These are phyloP conservation scores for Oryza officinalis DNA, from an alignment of 176 grass and related monocot species.

Conservation along the genomic window DNA sequence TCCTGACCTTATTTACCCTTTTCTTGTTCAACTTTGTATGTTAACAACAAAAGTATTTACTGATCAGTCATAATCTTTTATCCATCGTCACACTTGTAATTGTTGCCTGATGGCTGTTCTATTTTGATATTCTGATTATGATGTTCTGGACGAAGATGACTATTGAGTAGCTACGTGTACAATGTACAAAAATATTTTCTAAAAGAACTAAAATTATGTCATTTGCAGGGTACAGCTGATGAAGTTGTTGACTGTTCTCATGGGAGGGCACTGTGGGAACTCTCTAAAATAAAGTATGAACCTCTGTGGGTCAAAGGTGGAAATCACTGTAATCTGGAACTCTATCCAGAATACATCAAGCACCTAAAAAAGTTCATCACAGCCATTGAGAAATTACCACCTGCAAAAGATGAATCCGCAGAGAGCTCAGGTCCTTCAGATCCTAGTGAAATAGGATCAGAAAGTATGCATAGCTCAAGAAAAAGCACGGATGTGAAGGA, in stretches of 20 bases:
- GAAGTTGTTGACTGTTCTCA: constrained; percentile 93
- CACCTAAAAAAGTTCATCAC: constrained; percentile 84
- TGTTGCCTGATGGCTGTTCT: not conserved
- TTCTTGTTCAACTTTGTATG: not conserved
- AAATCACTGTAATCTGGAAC: constrained; percentile 91
- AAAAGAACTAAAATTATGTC: not conserved
- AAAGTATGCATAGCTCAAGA: constrained; percentile 60
- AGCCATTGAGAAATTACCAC: constrained; percentile 71
- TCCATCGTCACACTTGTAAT: not conserved
- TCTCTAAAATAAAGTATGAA: constrained; percentile 87
- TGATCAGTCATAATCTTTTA: not conserved
- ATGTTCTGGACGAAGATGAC: not conserved
- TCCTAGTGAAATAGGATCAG: constrained; percentile 49
- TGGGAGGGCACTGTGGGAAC: constrained; percentile 89
- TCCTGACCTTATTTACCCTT: not conserved
- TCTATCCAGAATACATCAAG: constrained; percentile 84
- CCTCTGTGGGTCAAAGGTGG: constrained; percentile 96
- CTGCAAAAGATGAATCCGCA: constrained; percentile 45
- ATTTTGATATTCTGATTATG: not conserved
- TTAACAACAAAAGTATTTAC: not conserved
- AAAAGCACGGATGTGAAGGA: constrained; percentile 66
- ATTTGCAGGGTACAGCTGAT: constrained; percentile 78
- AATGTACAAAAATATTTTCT: not conserved
- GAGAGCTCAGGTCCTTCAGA: constrained; percentile 49
- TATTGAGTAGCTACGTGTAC: not conserved